Evolutionary conservation across 1,139 yeast genomes (phyloP).

Genomic region (Pichia sp.): DNA sequence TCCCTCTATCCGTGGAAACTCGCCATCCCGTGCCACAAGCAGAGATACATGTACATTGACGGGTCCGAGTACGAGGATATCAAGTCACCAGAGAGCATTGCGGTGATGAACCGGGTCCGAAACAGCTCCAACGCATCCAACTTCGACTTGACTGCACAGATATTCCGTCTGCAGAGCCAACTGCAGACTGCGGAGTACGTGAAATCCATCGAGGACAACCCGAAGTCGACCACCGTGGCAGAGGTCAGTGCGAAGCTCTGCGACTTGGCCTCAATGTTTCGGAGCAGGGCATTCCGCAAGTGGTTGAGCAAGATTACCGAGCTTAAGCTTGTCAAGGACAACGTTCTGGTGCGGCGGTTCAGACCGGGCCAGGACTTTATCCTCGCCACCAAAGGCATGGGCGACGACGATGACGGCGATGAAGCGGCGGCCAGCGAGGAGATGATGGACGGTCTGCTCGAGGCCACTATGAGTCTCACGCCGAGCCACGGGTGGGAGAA

Average conservation of each 20-base stretch:
- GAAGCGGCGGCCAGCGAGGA: neutral
- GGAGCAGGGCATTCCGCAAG: conserved; percentile 58
- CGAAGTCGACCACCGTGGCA: conserved; percentile 14
- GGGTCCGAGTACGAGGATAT: conserved; percentile 41
- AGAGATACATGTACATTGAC: conserved; percentile 78
- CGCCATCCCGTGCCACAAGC: conserved; percentile 92
- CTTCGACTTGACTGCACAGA: conserved; percentile 29
- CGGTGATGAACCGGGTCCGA: conserved; percentile 35
- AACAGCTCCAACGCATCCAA: conserved; percentile 33
- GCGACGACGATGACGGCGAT: conserved; percentile 41
- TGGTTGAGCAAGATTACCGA: conserved; percentile 67
- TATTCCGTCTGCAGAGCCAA: conserved; percentile 15
- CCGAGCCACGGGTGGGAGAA: conserved; percentile 80
- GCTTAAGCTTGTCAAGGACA: conserved; percentile 61
- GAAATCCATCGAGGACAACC: conserved; percentile 16
- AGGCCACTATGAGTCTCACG: conserved; percentile 72
- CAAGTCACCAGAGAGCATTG: conserved; percentile 32
- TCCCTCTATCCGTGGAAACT: conserved; percentile 72
- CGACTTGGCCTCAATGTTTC: conserved; percentile 55
- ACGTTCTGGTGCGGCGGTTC: conserved; percentile 73
- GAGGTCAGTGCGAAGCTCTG: conserved; percentile 35
- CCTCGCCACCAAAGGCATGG: conserved; percentile 62
- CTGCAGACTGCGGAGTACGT: neutral
- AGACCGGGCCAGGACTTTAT: conserved; percentile 95
- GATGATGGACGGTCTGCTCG: conserved; percentile 48